phyloP scores from a whole-genome alignment of 1,139 yeast species.

The Hanseniaspora uvarum region DNA sequence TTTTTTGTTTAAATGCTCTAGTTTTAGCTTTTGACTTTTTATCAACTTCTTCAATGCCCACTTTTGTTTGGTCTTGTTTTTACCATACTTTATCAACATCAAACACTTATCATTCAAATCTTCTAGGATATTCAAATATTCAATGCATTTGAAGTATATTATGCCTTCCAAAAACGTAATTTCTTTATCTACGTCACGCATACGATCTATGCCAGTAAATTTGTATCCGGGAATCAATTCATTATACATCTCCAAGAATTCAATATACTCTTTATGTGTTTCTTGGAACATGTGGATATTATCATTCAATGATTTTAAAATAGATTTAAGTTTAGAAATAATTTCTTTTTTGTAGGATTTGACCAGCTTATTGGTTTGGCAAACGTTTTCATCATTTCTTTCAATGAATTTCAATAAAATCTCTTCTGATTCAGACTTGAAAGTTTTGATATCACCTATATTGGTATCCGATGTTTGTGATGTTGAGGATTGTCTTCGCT shows the following conservation, averaged over 20 bases:
- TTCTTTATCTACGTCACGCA: not conserved
- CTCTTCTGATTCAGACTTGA: slow-evolving; percentile 3
- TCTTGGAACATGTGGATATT: not conserved
- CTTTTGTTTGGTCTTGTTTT: slow-evolving; percentile 12
- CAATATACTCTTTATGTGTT: not conserved
- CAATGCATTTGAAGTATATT: slow-evolving; percentile 11
- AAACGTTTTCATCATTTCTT: slow-evolving; percentile 5
- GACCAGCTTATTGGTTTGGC: slow-evolving; percentile 1
- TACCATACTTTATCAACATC: slow-evolving; percentile 10
- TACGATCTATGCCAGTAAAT: not conserved
- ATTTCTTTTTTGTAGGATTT: slow-evolving; percentile 8
- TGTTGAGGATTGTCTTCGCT: not conserved
- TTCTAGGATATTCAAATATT: slow-evolving; percentile 9
- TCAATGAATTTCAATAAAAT: slow-evolving; percentile 1
- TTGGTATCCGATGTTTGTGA: not conserved
- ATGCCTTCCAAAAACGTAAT: not conserved
- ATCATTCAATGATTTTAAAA: not conserved
- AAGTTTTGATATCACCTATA: not conserved
- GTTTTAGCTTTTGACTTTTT: not conserved
- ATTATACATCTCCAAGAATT: not conserved
- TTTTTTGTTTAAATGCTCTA: slow-evolving; percentile 5
- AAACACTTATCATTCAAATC: slow-evolving; percentile 8
- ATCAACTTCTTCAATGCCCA: slow-evolving; percentile 5
- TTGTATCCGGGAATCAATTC: not conserved
- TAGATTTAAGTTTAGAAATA: slow-evolving; percentile 2